A percentile compares a stretch with the other conserved stretches of the same genome.
phyloP scores from a whole-genome alignment of 2,329 filamentous ascomycete species.

The Decorospora gaudefroyi region DNA sequence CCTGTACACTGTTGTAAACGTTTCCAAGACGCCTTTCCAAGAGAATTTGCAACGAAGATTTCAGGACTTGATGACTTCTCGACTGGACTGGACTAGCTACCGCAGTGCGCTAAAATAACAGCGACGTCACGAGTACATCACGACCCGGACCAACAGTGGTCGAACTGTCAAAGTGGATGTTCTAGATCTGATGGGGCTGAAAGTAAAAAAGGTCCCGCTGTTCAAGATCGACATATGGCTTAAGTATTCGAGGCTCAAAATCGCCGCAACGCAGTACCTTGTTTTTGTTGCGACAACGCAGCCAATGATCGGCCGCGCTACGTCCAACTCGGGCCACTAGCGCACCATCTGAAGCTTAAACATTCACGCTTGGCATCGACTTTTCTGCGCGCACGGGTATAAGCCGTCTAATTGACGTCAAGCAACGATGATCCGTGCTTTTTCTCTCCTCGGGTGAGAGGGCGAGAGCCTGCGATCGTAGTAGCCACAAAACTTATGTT shows the following conservation, averaged over 20 bases:
- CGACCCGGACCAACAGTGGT: slow-evolving; percentile 3
- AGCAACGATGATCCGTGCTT: too few relatives aligned
- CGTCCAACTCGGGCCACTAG: not conserved
- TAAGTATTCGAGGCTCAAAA: not conserved
- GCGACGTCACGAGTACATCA: slow-evolving; percentile 20
- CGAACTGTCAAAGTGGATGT: not conserved
- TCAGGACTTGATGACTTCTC: not conserved
- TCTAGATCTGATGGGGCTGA: too few relatives aligned
- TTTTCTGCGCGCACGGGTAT: not conserved
- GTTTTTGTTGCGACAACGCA: not conserved
- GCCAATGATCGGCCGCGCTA: not conserved
- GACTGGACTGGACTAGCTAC: not conserved
- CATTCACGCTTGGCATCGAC: slow-evolving; percentile 3
- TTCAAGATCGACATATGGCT: slow-evolving; percentile 1
- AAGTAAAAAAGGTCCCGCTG: too few relatives aligned
- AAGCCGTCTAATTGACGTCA: slow-evolving; percentile 15
- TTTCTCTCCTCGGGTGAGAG: too few relatives aligned
- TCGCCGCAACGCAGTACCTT: not conserved
- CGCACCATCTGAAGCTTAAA: not conserved
- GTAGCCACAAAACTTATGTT: too few relatives aligned
- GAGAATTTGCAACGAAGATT: not conserved
- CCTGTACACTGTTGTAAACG: slow-evolving; percentile 15
- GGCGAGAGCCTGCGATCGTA: too few relatives aligned
- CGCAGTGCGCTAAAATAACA: not conserved
- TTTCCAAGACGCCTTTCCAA: slow-evolving; percentile 10